Evolutionary conservation across 768 basidiomycete genomes (phyloP).

Genomic region (Boletus vinaceobasis): DNA sequence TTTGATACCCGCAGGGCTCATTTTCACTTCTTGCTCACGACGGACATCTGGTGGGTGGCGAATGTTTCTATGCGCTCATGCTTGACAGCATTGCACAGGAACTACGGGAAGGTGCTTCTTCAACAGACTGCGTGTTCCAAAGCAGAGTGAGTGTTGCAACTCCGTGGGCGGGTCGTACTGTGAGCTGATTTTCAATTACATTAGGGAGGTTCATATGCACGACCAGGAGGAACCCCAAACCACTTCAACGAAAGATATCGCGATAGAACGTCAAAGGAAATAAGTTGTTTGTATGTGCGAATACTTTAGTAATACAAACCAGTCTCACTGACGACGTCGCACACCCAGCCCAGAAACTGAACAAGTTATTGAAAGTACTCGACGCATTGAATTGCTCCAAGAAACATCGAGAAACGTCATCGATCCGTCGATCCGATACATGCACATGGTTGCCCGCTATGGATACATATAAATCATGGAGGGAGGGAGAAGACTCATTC

Average conservation of each 20-base stretch:
- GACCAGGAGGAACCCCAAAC: neutral
- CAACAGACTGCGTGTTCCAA: neutral
- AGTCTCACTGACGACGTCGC: neutral
- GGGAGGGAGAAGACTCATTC: neutral
- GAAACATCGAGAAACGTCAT: neutral
- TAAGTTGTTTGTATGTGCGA: constrained; percentile 1
- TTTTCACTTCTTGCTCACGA: constrained; percentile 11
- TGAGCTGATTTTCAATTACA: neutral
- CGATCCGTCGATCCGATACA: constrained; percentile 4
- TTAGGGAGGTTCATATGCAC: neutral
- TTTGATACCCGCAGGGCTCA: constrained; percentile 1
- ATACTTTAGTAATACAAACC: neutral
- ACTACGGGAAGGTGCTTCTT: neutral
- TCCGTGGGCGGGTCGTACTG: neutral
- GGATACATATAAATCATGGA: constrained; percentile 5
- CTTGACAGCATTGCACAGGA: neutral
- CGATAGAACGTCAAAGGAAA: neutral
- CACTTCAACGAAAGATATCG: neutral
- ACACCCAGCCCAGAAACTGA: neutral
- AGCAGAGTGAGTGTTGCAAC: neutral
- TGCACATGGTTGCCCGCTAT: constrained; percentile 12
- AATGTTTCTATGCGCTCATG: neutral
- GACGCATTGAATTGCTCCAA: neutral
- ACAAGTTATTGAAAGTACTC: neutral
- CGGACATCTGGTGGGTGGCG: constrained; percentile 6